Evolutionary conservation across 805 yeast species (phyloP), one percentile per base, ranked within the genome.

Genomic region (Babjeviella inositovora): DNA sequence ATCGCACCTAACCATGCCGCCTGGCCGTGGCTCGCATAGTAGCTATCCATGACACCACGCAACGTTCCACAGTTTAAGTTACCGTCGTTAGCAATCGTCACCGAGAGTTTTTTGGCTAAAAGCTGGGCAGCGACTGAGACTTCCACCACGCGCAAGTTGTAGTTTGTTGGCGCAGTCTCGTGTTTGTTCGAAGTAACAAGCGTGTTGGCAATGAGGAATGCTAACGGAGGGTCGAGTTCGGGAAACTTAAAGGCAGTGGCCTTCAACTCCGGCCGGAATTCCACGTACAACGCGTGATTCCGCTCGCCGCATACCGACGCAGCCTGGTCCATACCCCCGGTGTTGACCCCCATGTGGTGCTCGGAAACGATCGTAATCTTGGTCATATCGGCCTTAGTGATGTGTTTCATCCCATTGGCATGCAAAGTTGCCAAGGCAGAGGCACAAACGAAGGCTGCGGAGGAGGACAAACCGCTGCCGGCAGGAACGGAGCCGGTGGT

Each of bases 301-400:
- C 44, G 47, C 35, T 61, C 67, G 11, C 84, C 82, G 32, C 62
- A 71, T 13, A 75, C 57, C 0, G 76, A 65, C 3, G 82, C 84
- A 23, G 74, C 61, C 45, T 74, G 84, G 39, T 74, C 84, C 76
- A 74, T 65, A 18, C 84, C 82, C n/a, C 84, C 85, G 17, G 73
- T 68, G 40, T 70, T 73, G 24, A 74, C 76, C 17, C 84, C 84
- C 17, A 74, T 68, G 25, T 66, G 66, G 44, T 72, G 79, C 39
- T 74, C 84, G 18, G 72, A 65, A 5, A 62, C 66, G 19, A 68
- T 70, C 5, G 82, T 70, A 24, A 73, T 65, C 25, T 49, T 44
- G 11, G 74, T 68, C 28, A 74, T 50, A 27, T 58, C 70, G 9
- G 55, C 40, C 36, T 70, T 69, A 25, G 63, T 31, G 18, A 71